Evolutionary conservation across 257 asterid genomes (phyloP).

Genomic region (Fraxinus pennsylvanica): DNA sequence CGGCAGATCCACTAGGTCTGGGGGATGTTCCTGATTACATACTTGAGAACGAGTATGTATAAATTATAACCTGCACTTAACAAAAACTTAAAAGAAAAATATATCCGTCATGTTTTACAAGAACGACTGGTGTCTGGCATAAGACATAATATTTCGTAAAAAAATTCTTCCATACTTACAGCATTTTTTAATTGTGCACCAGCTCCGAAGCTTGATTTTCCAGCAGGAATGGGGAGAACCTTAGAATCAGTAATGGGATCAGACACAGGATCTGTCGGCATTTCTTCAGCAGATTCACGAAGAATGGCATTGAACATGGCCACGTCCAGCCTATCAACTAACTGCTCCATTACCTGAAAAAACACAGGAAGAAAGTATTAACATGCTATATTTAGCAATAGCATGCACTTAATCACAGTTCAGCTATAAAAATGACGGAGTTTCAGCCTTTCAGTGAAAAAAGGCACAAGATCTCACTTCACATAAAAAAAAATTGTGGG

Average conservation of each 20-base stretch:
- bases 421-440: neutral
- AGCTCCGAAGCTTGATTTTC: conserved; percentile 79
- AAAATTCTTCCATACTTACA: conserved; percentile 45
- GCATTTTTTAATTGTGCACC: conserved; percentile 91
- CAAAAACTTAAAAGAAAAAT: neutral
- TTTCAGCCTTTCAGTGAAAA: neutral
- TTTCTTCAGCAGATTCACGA: conserved; percentile 74
- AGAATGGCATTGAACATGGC: conserved; percentile 97
- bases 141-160: too few species aligned
- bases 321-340: conserved; percentile 79
- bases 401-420: neutral
- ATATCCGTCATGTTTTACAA: neutral
- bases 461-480: neutral
- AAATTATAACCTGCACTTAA: too few species aligned
- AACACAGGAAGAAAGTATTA: conserved; percentile 3
- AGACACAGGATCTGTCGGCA: conserved; percentile 93
- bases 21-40: too few species aligned
- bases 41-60: too few species aligned
- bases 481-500: neutral
- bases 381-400: neutral
- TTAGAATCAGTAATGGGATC: conserved; percentile 80
- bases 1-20: too few species aligned
- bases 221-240: conserved; percentile 86
- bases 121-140: too few species aligned
- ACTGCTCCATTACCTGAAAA: conserved; percentile 84